Conservation (phyloP, 1,284 basidiomycete genomes). For the Stygiomarasmius scandens region DNA sequence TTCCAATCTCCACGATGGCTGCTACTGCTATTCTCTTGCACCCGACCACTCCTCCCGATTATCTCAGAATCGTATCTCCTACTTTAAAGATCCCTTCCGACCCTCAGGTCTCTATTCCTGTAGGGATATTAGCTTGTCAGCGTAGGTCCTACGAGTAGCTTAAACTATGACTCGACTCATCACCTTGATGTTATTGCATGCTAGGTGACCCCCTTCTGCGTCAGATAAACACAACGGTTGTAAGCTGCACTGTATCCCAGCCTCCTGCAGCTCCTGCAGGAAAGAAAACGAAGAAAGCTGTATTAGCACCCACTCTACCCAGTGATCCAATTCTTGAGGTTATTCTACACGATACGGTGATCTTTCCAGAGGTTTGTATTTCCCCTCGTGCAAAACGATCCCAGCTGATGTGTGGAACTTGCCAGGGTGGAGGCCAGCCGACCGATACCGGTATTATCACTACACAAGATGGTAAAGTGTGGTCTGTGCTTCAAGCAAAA, state of each 20-base stretch:
- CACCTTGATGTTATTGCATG: constrained; percentile 17
- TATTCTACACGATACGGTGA: constrained; percentile 79
- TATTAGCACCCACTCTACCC: constrained; percentile 46
- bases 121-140: constrained; percentile 74
- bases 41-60: constrained; percentile 52
- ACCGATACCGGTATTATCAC: constrained; percentile 73
- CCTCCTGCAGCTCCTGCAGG: constrained; percentile 39
- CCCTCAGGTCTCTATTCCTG: constrained; percentile 55
- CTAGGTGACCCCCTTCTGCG: constrained; percentile 69
- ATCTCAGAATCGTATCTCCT: constrained; percentile 65
- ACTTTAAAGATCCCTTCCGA: constrained; percentile 57
- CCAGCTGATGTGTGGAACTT: no score
- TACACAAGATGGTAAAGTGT: constrained; percentile 43
- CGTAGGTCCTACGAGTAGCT: constrained; percentile 41
- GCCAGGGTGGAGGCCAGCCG: constrained; percentile 77
- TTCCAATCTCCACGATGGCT: not conserved
- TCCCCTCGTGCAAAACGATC: no score
- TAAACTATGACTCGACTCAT: constrained; percentile 14
- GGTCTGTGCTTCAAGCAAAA: constrained; percentile 72
- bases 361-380: constrained; percentile 69
- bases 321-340: constrained; percentile 59
- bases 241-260: constrained; percentile 49
- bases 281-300: constrained; percentile 59
- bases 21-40: constrained; percentile 30
- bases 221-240: constrained; percentile 55